phyloP scores from a whole-genome alignment of 345 rosid species.

The Xanthoceras sorbifolium region DNA sequence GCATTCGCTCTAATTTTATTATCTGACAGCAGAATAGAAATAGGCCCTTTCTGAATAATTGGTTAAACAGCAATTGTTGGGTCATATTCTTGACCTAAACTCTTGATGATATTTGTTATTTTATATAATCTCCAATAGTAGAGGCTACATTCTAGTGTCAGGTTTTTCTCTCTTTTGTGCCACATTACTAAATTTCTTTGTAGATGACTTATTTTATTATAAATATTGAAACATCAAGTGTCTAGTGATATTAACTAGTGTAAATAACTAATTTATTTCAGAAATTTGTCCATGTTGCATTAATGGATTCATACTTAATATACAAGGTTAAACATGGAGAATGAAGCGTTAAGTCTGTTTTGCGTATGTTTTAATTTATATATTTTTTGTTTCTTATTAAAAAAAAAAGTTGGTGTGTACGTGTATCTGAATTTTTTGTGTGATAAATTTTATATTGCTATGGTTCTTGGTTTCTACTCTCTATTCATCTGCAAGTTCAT shows the following conservation, averaged over 20 bases:
- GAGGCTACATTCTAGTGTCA: neutral
- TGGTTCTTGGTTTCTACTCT: neutral
- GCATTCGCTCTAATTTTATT: neutral
- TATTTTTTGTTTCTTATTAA: neutral
- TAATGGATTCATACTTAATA: neutral
- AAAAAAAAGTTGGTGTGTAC: neutral
- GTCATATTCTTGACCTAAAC: neutral
- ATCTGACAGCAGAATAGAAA: neutral
- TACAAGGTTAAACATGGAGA: neutral
- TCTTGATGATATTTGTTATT: neutral
- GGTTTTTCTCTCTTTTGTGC: neutral
- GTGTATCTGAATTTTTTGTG: neutral
- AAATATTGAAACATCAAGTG: neutral
- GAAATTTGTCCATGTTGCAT: neutral
- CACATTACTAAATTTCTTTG: neutral
- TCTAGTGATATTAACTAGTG: neutral
- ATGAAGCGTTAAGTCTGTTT: neutral
- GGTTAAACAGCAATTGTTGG: neutral
- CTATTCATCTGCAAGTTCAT: neutral
- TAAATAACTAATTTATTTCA: neutral
- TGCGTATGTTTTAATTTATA: neutral
- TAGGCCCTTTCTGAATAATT: neutral
- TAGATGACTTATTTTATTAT: neutral
- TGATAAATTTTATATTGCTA: neutral
- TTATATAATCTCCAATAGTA: neutral